phyloP scores from a whole-genome alignment of 176 grass and related monocot genomes.

The Zea luxurians region DNA sequence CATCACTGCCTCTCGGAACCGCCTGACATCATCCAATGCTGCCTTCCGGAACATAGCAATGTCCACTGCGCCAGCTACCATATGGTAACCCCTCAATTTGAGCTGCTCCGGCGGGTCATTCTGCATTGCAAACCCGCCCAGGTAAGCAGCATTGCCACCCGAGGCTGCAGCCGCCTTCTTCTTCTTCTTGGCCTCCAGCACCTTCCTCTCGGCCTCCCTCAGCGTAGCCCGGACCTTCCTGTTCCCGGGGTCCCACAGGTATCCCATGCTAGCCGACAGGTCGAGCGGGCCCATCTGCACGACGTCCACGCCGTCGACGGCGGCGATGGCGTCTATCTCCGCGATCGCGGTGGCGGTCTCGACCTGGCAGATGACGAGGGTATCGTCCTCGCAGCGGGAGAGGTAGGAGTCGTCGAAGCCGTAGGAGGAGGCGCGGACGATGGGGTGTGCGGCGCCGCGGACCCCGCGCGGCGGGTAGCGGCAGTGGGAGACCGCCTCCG shows the following conservation, averaged over 20 bases:
- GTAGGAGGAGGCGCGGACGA: slow-evolving; percentile 81
- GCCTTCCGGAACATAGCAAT: slow-evolving; percentile 65
- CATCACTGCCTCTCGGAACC: slow-evolving; percentile 55
- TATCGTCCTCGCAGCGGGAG: slow-evolving; percentile 79
- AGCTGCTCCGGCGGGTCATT: slow-evolving; percentile 78
- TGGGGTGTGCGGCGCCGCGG: slow-evolving; percentile 84
- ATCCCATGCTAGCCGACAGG: slow-evolving; percentile 91
- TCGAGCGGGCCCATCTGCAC: slow-evolving; percentile 86
- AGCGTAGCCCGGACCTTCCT: slow-evolving; percentile 70
- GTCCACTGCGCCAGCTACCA: slow-evolving; percentile 82
- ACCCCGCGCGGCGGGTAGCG: slow-evolving; percentile 81
- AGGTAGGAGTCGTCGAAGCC: slow-evolving; percentile 89
- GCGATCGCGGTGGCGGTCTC: slow-evolving; percentile 56
- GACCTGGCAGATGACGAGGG: slow-evolving; percentile 83
- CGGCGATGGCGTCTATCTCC: slow-evolving; percentile 78
- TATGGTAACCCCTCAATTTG: slow-evolving; percentile 87
- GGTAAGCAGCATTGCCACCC: slow-evolving; percentile 42
- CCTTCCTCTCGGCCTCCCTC: slow-evolving; percentile 74
- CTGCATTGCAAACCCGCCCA: slow-evolving; percentile 86
- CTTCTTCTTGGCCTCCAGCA: slow-evolving; percentile 54
- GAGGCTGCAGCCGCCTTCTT: slow-evolving; percentile 33
- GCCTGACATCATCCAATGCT: slow-evolving; percentile 64
- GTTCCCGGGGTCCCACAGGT: slow-evolving; percentile 88
- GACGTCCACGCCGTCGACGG: slow-evolving; percentile 80
- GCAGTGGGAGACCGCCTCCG: slow-evolving; percentile 54